phyloP scores from a whole-genome alignment of 768 basidiomycete species.

The Russula sp. region DNA sequence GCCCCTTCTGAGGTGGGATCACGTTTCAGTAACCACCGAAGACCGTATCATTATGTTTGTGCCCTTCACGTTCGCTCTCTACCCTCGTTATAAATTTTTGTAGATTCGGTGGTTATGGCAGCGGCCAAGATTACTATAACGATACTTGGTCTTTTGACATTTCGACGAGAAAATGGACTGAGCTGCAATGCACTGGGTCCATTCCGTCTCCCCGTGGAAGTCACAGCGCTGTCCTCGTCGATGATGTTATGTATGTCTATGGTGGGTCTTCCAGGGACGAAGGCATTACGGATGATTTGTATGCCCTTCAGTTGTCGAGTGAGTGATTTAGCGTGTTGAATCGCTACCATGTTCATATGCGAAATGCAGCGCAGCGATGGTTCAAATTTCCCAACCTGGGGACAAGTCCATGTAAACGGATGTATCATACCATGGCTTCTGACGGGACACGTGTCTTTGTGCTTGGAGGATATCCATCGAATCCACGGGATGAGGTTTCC shows the following conservation, averaged over 20 bases:
- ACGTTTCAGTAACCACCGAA: conserved; percentile 77
- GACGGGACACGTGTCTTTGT: too few species aligned
- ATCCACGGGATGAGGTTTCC: too few species aligned
- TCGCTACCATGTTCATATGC: too few species aligned
- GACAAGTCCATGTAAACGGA: too few species aligned
- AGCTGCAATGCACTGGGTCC: conserved; percentile 93
- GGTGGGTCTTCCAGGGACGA: conserved; percentile 54
- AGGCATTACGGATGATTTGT: too few species aligned
- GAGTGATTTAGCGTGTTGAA: too few species aligned
- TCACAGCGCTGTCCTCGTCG: conserved; percentile 94
- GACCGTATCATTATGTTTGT: conserved; percentile 42
- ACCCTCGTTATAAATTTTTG: conserved; percentile 6
- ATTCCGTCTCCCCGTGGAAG: conserved; percentile 95
- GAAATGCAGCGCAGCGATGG: too few species aligned
- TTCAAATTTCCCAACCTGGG: too few species aligned
- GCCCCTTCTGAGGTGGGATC: conserved; percentile 81
- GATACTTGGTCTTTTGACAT: conserved; percentile 94
- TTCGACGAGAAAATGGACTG: conserved; percentile 59
- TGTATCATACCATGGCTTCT: too few species aligned
- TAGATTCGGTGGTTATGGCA: conserved; percentile 96
- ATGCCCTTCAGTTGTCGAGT: too few species aligned
- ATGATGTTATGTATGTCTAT: conserved; percentile 91
- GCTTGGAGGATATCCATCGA: too few species aligned
- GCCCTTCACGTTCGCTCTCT: conserved; percentile 18
- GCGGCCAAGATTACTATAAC: conserved; percentile 94